These are phyloP conservation scores for Morella rubra DNA, from an alignment of 306 rosid genomes.

Conservation along the genomic window DNA sequence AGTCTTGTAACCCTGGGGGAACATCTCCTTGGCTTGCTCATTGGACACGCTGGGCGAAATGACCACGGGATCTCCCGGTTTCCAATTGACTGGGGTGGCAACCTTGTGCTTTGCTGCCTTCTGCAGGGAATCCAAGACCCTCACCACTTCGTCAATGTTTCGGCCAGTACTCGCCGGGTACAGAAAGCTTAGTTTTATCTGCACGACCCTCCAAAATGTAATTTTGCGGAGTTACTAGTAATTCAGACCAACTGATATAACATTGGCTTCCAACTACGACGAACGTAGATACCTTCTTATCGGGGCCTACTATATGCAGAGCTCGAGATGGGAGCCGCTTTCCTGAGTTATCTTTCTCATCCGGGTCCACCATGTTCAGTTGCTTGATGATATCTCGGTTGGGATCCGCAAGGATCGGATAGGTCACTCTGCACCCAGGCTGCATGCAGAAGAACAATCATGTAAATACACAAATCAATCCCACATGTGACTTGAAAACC, in stretches of 20 bases:
- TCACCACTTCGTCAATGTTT: conserved; percentile 84
- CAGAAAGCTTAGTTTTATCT: conserved; percentile 75
- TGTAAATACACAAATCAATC: background rate
- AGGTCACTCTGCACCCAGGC: conserved; percentile 66
- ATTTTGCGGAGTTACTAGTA: background rate
- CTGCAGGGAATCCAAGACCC: conserved; percentile 76
- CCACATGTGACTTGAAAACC: too few species aligned
- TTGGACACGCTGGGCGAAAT: conserved; percentile 49
- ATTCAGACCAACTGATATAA: background rate
- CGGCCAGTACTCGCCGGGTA: conserved; percentile 81
- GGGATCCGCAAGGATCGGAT: conserved; percentile 65
- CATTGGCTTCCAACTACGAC: background rate
- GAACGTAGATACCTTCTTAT: conserved; percentile 40
- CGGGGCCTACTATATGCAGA: conserved; percentile 77
- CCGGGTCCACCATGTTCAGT: conserved; percentile 89
- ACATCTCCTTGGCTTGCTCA: conserved; percentile 66
- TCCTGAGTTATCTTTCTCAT: conserved; percentile 57
- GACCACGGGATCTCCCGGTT: conserved; percentile 53
- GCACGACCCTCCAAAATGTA: background rate
- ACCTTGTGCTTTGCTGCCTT: conserved; percentile 55
- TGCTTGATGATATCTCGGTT: conserved; percentile 62
- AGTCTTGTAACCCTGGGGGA: conserved; percentile 54
- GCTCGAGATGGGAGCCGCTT: conserved; percentile 67
- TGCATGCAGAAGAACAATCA: conserved; percentile 22
- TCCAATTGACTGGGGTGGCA: conserved; percentile 84